phyloP scores from a whole-genome alignment of 805 yeast genomes.

The Candida ortonii region DNA sequence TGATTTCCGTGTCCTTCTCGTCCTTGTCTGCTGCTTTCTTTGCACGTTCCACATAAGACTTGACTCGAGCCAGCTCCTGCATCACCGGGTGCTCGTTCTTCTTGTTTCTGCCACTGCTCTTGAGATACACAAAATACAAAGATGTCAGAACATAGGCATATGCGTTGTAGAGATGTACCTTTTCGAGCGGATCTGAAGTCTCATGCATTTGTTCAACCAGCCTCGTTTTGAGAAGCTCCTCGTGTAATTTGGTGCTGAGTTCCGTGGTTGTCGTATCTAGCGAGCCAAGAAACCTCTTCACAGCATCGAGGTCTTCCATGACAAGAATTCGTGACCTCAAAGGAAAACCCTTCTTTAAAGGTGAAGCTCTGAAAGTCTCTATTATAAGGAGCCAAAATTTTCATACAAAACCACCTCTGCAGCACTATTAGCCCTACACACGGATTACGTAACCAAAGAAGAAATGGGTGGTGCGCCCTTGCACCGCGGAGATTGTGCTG shows the following conservation, averaged over 20 bases:
- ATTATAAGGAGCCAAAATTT: too few relatives aligned
- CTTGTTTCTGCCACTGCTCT: slow-evolving; percentile 51
- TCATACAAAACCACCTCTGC: too few relatives aligned
- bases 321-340: too few relatives aligned
- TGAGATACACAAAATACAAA: slow-evolving; percentile 55
- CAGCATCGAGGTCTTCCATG: slow-evolving; percentile 49
- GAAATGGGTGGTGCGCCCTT: too few relatives aligned
- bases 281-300: slow-evolving; percentile 38
- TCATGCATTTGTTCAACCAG: slow-evolving; percentile 37
- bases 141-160: slow-evolving; percentile 55
- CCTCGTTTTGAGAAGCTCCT: slow-evolving; percentile 35
- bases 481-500: too few relatives aligned
- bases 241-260: slow-evolving; percentile 33
- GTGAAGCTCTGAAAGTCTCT: too few relatives aligned
- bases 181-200: slow-evolving; percentile 23
- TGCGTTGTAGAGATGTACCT: slow-evolving; percentile 33
- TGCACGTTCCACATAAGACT: slow-evolving; percentile 60
- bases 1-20: slow-evolving; percentile 22
- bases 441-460: too few relatives aligned
- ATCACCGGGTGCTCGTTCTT: slow-evolving; percentile 60
- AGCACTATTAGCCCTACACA: too few relatives aligned
- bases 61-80: slow-evolving; percentile 64
- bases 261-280: slow-evolving; percentile 32
- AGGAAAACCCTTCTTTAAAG: too few relatives aligned
- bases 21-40: slow-evolving; percentile 37